Evolutionary conservation across 148 eudicot species (phyloP).

Genomic region (Fagopyrum tataricum): DNA sequence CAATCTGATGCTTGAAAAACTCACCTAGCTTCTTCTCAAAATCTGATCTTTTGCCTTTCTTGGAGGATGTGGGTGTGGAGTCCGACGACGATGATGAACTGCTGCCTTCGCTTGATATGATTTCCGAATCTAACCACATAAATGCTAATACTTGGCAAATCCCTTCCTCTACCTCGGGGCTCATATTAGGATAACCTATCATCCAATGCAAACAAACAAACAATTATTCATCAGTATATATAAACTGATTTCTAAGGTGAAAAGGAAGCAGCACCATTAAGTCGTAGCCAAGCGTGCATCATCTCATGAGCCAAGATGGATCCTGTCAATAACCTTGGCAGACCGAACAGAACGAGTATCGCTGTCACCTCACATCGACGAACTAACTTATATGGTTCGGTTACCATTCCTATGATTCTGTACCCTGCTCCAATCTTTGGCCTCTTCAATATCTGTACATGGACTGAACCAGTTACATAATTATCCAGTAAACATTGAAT

Average conservation of each 20-base stretch:
- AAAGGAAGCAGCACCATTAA: constrained; percentile 45
- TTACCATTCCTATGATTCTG: constrained; percentile 63
- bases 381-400: constrained; percentile 66
- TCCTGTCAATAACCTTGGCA: constrained; percentile 98
- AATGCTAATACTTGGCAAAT: constrained; percentile 93
- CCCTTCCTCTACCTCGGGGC: constrained; percentile 87
- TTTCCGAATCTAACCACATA: constrained; percentile 93
- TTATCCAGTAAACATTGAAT: background rate
- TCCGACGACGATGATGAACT: constrained; percentile 29
- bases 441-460: constrained; percentile 57
- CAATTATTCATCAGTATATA: background rate
- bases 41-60: constrained; percentile 78
- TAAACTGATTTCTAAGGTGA: background rate
- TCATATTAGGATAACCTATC: constrained; percentile 57
- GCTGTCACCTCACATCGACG: constrained; percentile 93
- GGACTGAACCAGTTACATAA: background rate
- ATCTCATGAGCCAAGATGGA: constrained; percentile 95
- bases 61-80: constrained; percentile 50
- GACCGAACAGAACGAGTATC: constrained; percentile 78
- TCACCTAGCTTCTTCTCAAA: constrained; percentile 90
- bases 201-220: background rate
- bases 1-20: constrained; percentile 86
- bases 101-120: constrained; percentile 47
- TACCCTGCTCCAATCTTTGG: constrained; percentile 68
- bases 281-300: constrained; percentile 99